A percentile compares a stretch with the other conserved stretches of the same genome.
These are phyloP conservation scores for Penicillium paradoxum DNA, from an alignment of 495 filamentous ascomycete genomes.

Conservation along the genomic window DNA sequence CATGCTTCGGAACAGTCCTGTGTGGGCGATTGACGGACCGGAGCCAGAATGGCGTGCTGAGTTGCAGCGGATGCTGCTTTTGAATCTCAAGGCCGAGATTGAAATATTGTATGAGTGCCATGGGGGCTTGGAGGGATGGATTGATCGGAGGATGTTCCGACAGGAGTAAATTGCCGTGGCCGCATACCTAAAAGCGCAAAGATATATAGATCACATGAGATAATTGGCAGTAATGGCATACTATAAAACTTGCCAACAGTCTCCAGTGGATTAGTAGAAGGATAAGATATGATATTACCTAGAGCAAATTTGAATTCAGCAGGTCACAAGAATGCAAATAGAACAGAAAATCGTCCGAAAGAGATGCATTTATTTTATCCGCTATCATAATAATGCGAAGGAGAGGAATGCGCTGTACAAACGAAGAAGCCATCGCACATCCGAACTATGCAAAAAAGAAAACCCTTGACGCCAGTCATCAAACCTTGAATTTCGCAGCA, in stretches of 20 bases:
- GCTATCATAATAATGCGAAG: slow-evolving; percentile 11
- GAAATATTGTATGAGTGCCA: slow-evolving; percentile 66
- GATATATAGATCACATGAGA: neutral
- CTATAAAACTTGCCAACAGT: neutral
- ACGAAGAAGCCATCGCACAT: slow-evolving; percentile 11
- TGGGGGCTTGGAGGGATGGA: slow-evolving; percentile 58
- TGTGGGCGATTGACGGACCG: slow-evolving; percentile 42
- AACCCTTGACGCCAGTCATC: slow-evolving; percentile 18
- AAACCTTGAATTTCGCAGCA: slow-evolving; percentile 4
- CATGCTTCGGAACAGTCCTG: slow-evolving; percentile 56
- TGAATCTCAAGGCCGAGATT: slow-evolving; percentile 86
- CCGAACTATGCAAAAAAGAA: slow-evolving; percentile 22
- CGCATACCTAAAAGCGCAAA: neutral
- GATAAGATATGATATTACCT: neutral
- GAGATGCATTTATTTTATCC: slow-evolving; percentile 3
- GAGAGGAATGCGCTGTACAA: slow-evolving; percentile 16
- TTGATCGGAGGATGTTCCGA: slow-evolving; percentile 46
- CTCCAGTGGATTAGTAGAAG: neutral
- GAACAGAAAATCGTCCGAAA: neutral
- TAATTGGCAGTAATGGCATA: neutral
- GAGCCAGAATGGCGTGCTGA: slow-evolving; percentile 57
- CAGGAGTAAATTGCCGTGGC: slow-evolving; percentile 8
- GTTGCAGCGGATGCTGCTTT: slow-evolving; percentile 80
- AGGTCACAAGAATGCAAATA: neutral
- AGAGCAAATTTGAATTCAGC: neutral